Evolutionary conservation across 1,139 yeast genomes (phyloP).

Genomic region (Hyphopichia wangnamkhiaoensis): DNA sequence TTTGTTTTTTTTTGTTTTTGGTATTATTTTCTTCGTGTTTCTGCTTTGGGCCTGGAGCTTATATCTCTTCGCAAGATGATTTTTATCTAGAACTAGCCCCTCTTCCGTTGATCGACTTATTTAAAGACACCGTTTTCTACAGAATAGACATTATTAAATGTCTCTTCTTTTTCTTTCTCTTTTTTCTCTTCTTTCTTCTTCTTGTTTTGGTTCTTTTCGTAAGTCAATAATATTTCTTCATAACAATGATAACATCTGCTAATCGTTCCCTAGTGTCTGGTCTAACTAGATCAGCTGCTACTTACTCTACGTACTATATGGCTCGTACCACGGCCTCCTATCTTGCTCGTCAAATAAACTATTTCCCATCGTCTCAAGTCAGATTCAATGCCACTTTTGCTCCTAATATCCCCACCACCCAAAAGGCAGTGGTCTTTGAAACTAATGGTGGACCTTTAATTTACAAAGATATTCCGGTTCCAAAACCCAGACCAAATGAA

Average conservation of each 20-base stretch:
- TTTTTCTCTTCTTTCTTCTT: not conserved
- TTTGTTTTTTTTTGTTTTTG: too few species aligned
- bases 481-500: constrained; percentile 60
- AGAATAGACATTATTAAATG: too few species aligned
- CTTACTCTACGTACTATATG: too few species aligned
- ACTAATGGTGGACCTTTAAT: constrained; percentile 63
- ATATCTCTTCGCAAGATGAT: too few species aligned
- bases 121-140: too few species aligned
- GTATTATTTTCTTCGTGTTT: too few species aligned
- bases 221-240: too few species aligned
- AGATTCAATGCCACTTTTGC: constrained; percentile 1
- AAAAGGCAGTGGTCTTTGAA: constrained; percentile 73
- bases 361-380: not conserved
- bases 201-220: not conserved
- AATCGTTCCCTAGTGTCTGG: not conserved
- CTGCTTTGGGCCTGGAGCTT: too few species aligned
- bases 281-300: not conserved
- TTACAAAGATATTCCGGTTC: constrained; percentile 66
- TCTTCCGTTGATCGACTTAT: too few species aligned
- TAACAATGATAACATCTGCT: not conserved
- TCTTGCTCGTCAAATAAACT: not conserved
- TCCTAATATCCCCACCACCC: constrained; percentile 54
- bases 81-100: too few species aligned
- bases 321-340: too few species aligned
- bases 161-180: not conserved